Evolutionary conservation across 805 yeast genomes (phyloP), one percentile per base, ranked within the genome.

Genomic region (Pichia ethanolica): DNA sequence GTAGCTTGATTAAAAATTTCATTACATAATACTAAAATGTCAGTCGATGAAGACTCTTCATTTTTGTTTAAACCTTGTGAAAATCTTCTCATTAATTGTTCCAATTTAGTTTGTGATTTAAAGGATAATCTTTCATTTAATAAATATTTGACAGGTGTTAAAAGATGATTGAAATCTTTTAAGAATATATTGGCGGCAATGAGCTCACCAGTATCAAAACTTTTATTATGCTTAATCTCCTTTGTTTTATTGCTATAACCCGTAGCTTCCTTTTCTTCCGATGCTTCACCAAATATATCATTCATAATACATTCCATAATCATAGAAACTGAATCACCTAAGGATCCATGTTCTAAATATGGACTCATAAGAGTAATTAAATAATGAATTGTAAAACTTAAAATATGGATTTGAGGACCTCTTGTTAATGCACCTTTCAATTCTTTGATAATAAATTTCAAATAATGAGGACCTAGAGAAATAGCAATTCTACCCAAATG

Each of bases 201-300:
- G 20, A 89, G 69, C 66, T 90, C 96, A 30, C 84, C 95, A 5
- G 93, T 80, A 57, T 93, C 98, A 61, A 71, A 86, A 71, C 96
- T 84, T 68, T 89, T 89, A 61, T 87, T 88, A 55, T 81, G 83
- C 63, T 89, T 90, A 35, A 93, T 91, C 70, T 91, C 99, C 58
- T 85, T 86, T 81, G 89, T 86, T 53, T 83, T 81, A 33, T 87
- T 82, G 46, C 78, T 78, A 60, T 93, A 91, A 20, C 89, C 96
- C 53, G 89, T 97, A 5, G 93, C 90, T 55, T 93, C 98, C 63
- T 93, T 91, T 60, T 93, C 98, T 61, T 84, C 85, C 35, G 96
- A 95, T 4, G 96, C 86, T 9, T 83, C 77, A 27, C 99, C 99
- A 65, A 93, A 90, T 5, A 82, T 77, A 60, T 91, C 97, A 60